Percentiles rank a stretch among this genome's conserved stretches.
These are phyloP conservation scores for Ploettnerulaceae sp. DNA, from an alignment of 2,329 filamentous ascomycete species.

Conservation along the genomic window DNA sequence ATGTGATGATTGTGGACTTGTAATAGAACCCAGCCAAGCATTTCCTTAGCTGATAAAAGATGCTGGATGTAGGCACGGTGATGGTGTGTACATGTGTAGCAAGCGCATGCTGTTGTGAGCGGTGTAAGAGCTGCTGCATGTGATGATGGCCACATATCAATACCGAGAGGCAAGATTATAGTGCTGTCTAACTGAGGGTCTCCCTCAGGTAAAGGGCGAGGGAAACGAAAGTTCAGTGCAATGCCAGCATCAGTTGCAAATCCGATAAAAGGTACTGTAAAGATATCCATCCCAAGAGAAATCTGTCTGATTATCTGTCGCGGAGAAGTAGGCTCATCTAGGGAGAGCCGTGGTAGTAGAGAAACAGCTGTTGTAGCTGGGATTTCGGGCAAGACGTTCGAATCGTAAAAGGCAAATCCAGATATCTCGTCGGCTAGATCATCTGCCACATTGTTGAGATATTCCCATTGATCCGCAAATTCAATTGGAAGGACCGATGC, in stretches of 20 bases:
- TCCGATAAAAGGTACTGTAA: conserved; percentile 72
- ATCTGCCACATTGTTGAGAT: conserved; percentile 65
- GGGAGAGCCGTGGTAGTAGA: conserved; percentile 66
- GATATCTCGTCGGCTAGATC: conserved; percentile 56
- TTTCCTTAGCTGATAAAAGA: conserved; percentile 83
- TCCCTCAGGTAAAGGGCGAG: conserved; percentile 36
- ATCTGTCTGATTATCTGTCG: conserved; percentile 74
- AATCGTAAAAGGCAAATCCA: conserved; percentile 74
- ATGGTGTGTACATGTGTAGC: conserved; percentile 79
- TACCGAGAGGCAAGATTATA: conserved; percentile 52
- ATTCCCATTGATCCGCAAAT: conserved; percentile 70
- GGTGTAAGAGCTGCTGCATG: conserved; percentile 61
- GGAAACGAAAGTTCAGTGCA: conserved; percentile 75
- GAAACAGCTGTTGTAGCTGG: conserved; percentile 49
- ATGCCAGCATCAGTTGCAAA: conserved; percentile 77
- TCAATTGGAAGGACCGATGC: conserved; percentile 70
- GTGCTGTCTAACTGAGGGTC: conserved; percentile 3
- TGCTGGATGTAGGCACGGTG: conserved; percentile 86
- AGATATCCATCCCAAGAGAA: conserved; percentile 71
- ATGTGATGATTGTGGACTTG: conserved; percentile 86
- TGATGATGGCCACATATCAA: conserved; percentile 68
- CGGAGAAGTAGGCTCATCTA: conserved; percentile 65
- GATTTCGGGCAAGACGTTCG: conserved; percentile 63
- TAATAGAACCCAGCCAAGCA: conserved; percentile 91
- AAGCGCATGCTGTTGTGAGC: conserved; percentile 60